phyloP scores from a whole-genome alignment of 148 eudicot species.

The Suaeda aralocaspica region DNA sequence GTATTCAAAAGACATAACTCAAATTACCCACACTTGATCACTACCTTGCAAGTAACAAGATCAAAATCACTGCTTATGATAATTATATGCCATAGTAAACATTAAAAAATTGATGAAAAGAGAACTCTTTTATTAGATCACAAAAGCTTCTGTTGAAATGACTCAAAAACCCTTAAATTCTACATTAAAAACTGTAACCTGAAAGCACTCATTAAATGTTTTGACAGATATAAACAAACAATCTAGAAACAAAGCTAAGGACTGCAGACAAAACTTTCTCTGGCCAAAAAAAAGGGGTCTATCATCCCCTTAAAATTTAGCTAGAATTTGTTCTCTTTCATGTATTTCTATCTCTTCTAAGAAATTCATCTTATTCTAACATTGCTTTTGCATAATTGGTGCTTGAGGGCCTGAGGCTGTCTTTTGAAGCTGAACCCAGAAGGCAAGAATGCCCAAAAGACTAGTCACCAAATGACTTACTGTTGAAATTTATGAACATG shows the following conservation, averaged over 20 bases:
- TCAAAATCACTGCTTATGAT: neutral
- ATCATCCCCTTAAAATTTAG: neutral
- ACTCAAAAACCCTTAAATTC: neutral
- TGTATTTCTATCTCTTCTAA: neutral
- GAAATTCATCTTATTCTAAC: too few relatives aligned
- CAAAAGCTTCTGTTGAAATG: neutral
- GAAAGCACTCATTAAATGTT: neutral
- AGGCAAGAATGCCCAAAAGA: too few relatives aligned
- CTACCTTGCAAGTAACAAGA: neutral
- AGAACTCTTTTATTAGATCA: neutral
- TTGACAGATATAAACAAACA: neutral
- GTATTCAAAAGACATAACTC: slow-evolving; percentile 17
- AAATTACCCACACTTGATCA: neutral
- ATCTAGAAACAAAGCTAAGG: neutral
- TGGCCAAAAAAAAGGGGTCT: too few relatives aligned
- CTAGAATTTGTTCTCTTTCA: neutral
- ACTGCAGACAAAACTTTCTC: too few relatives aligned
- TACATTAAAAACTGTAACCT: neutral
- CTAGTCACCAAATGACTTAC: too few relatives aligned
- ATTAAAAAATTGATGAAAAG: neutral
- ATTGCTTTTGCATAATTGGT: neutral
- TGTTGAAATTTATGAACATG: neutral
- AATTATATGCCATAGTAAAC: neutral
- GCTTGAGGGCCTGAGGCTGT: neutral
- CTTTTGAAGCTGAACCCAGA: neutral